Conservation (phyloP, 352 stramenopile species). For the Salisapilia sapeloensis region DNA sequence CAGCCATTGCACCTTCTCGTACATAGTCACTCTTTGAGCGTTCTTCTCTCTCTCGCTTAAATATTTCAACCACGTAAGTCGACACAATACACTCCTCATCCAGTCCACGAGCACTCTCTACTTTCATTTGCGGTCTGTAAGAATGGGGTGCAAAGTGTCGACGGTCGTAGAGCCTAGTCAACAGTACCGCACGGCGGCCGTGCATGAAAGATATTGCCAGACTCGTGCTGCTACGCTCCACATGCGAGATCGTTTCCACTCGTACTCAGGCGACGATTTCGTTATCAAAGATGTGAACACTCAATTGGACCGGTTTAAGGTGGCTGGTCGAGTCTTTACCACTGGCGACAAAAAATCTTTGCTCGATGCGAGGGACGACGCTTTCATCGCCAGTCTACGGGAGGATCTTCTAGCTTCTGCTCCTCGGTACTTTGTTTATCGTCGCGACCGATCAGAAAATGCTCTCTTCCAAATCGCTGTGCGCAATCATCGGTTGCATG, state of each 20-base stretch:
- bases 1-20: too few species aligned
- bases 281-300: constrained; percentile 8
- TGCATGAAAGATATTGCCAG: too few species aligned
- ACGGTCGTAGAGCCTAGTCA: too few species aligned
- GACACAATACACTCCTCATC: too few species aligned
- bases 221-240: constrained; percentile 11
- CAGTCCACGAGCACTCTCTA: too few species aligned
- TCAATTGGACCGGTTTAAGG: constrained; percentile 4
- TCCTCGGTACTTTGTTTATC: constrained; percentile 7
- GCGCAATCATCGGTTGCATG: too few species aligned
- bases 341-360: constrained; percentile 9
- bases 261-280: constrained; percentile 11
- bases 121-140: too few species aligned
- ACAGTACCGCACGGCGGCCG: too few species aligned
- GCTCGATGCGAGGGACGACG: constrained; percentile 5
- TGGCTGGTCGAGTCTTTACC: constrained; percentile 6
- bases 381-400: constrained; percentile 7
- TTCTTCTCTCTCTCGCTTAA: too few species aligned
- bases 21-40: too few species aligned
- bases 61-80: too few species aligned
- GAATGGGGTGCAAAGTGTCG: too few species aligned
- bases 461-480: constrained; percentile 7
- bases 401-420: constrained; percentile 5
- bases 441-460: constrained; percentile 1
- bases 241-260: constrained; percentile 7